Conservation (phyloP, 176 grass and related monocot genomes). For the Triticum timopheevii region DNA sequence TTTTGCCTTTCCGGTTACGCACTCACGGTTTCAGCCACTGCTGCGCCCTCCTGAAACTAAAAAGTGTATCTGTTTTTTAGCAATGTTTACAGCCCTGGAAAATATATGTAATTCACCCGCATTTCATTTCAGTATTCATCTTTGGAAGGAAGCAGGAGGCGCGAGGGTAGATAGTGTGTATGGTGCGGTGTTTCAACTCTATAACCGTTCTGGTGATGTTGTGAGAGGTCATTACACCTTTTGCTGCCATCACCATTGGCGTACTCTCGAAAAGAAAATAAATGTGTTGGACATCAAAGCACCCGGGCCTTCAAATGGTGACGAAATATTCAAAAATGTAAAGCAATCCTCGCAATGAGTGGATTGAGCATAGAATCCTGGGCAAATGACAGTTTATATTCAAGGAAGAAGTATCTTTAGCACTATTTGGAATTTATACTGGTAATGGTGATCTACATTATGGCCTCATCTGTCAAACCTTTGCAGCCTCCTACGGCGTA, state of each 20-base stretch:
- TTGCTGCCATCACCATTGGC: background rate
- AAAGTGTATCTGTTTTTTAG: too few species aligned
- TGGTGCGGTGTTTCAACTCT: background rate
- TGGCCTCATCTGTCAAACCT: slow-evolving; percentile 72
- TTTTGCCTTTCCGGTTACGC: background rate
- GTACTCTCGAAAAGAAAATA: background rate
- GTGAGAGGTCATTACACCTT: too few species aligned
- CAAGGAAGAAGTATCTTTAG: background rate
- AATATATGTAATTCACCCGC: too few species aligned
- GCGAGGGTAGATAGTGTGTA: background rate
- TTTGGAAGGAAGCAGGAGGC: background rate
- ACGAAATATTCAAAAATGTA: background rate
- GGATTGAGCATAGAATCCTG: background rate
- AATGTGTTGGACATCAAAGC: background rate
- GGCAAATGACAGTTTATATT: background rate
- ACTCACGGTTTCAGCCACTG: too few species aligned
- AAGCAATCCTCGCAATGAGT: background rate
- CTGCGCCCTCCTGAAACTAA: too few species aligned
- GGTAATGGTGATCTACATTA: slow-evolving; percentile 22
- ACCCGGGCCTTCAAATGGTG: background rate
- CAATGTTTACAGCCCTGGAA: too few species aligned
- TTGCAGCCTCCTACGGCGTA: slow-evolving; percentile 69
- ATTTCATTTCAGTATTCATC: background rate
- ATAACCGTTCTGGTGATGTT: background rate
- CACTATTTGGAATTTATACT: background rate